Evolutionary conservation across 1,139 yeast genomes (phyloP).

Genomic region (Arxiozyma slooffiae): DNA sequence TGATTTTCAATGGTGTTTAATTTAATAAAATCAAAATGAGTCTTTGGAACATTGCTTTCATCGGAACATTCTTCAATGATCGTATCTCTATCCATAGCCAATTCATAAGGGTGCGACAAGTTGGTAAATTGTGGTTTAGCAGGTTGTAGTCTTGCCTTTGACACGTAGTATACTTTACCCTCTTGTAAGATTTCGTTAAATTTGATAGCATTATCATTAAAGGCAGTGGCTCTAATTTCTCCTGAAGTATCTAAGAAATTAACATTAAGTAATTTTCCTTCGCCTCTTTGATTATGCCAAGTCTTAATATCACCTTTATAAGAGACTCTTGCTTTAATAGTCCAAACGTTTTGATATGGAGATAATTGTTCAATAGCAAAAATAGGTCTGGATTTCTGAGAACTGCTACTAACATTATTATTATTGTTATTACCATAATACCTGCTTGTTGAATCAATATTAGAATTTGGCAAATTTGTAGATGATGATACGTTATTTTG

Average conservation of each 20-base stretch:
- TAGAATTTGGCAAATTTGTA: neutral
- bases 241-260: slow-evolving; percentile 90
- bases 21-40: slow-evolving; percentile 66
- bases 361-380: slow-evolving; percentile 80
- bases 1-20: slow-evolving; percentile 55
- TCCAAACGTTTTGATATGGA: slow-evolving; percentile 87
- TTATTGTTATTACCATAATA: neutral
- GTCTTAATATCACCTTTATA: slow-evolving; percentile 80
- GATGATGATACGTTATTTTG: neutral
- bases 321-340: slow-evolving; percentile 84
- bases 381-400: slow-evolving; percentile 34
- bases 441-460: neutral
- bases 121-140: slow-evolving; percentile 83
- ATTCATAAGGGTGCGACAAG: slow-evolving; percentile 80
- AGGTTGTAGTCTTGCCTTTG: slow-evolving; percentile 70
- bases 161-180: slow-evolving; percentile 78
- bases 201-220: slow-evolving; percentile 76
- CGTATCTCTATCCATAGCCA: slow-evolving; percentile 72
- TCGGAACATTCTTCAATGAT: slow-evolving; percentile 64
- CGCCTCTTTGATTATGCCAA: slow-evolving; percentile 80
- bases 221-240: slow-evolving; percentile 93
- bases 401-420: slow-evolving; percentile 7
- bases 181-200: slow-evolving; percentile 69
- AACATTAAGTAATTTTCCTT: slow-evolving; percentile 82
- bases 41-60: slow-evolving; percentile 59